Conservation (phyloP, 2,329 filamentous ascomycete genomes). For the Ascochyta rabiei region DNA sequence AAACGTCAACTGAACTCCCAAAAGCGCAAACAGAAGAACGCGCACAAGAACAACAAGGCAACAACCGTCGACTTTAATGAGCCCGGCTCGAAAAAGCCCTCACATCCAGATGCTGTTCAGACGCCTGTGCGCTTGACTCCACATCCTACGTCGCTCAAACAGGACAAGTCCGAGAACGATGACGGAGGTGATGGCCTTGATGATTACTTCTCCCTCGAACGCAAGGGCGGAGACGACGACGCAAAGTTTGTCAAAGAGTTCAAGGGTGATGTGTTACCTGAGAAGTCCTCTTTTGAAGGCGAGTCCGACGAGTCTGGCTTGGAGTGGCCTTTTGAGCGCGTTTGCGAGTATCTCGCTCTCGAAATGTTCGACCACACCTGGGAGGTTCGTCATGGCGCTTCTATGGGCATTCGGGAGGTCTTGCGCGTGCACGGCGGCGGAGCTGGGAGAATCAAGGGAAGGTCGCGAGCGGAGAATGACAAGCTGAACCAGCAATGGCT, state of each 20-base stretch:
- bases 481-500: conserved; percentile 82
- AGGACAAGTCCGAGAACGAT: conserved; percentile 67
- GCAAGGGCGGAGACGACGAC: conserved; percentile 82
- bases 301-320: conserved; percentile 77
- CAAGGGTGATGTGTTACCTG: conserved; percentile 79
- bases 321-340: conserved; percentile 92
- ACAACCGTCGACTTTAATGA: conserved; percentile 83
- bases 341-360: conserved; percentile 91
- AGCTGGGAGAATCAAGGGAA: conserved; percentile 77
- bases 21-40: conserved; percentile 90
- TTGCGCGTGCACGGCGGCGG: conserved; percentile 89
- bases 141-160: conserved; percentile 59
- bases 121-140: conserved; percentile 56
- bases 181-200: conserved; percentile 54
- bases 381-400: conserved; percentile 95
- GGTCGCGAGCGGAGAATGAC: conserved; percentile 76
- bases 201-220: conserved; percentile 92
- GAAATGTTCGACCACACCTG: conserved; percentile 93
- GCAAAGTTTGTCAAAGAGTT: conserved; percentile 93
- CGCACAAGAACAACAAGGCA: conserved; percentile 86
- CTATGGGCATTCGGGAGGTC: conserved; percentile 91
- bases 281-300: conserved; percentile 84
- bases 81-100: conserved; percentile 66
- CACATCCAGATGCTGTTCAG: conserved; percentile 63
- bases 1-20: conserved; percentile 93